These are phyloP conservation scores for Silene vulgaris DNA, from an alignment of 179 eudicot genomes.

Conservation along the genomic window DNA sequence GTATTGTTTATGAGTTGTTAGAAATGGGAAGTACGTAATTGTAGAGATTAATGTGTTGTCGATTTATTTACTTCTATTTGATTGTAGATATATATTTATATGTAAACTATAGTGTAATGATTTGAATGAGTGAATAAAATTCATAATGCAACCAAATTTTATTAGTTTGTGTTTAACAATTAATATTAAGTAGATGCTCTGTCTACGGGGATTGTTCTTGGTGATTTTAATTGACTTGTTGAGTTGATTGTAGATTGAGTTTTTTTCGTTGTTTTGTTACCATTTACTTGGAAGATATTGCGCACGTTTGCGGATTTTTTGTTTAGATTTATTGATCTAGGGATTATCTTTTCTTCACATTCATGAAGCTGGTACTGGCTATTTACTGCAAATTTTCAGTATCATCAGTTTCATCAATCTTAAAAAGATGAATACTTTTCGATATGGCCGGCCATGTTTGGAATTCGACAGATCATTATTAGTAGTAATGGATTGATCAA, in stretches of 20 bases:
- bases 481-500: too few relatives aligned
- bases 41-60: conserved; percentile 15
- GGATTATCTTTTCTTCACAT: too few relatives aligned
- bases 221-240: neutral
- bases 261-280: neutral
- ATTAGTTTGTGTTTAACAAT: neutral
- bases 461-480: too few relatives aligned
- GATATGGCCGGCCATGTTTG: too few relatives aligned
- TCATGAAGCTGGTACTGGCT: too few relatives aligned
- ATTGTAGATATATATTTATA: neutral
- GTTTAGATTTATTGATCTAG: neutral
- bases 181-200: neutral
- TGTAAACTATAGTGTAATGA: neutral
- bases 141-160: neutral
- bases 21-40: neutral
- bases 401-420: too few relatives aligned
- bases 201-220: neutral
- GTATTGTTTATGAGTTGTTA: too few relatives aligned
- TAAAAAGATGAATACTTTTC: too few relatives aligned
- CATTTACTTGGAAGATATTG: neutral
- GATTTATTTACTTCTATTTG: neutral
- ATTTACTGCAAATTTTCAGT: too few relatives aligned
- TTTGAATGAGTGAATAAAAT: conserved; percentile 16
- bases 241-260: neutral
- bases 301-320: neutral